Percentiles rank a stretch among this genome's conserved stretches.
These are phyloP conservation scores for Candida buenavistaensis DNA, from an alignment of 1,139 yeast species.

Conservation along the genomic window DNA sequence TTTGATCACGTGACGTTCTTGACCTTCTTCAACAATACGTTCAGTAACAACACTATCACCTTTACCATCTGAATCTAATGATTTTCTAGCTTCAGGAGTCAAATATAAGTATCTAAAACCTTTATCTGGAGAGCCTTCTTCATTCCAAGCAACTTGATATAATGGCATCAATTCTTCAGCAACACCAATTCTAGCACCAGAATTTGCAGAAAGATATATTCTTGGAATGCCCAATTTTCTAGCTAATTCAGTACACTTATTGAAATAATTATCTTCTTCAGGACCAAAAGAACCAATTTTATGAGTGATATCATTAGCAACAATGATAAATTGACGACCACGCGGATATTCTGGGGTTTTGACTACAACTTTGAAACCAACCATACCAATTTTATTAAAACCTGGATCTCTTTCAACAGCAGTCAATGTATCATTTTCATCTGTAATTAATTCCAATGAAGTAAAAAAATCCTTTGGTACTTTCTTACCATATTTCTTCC, in stretches of 20 bases:
- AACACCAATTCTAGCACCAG: slow-evolving; percentile 98
- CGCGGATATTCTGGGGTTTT: slow-evolving; percentile 97
- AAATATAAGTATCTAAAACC: slow-evolving; percentile 91
- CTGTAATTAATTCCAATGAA: slow-evolving; percentile 81
- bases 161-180: slow-evolving; percentile 93
- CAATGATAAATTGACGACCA: slow-evolving; percentile 88
- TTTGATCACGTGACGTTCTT: slow-evolving; percentile 75
- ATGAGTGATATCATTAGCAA: slow-evolving; percentile 95
- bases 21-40: slow-evolving; percentile 79
- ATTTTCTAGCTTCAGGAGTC: slow-evolving; percentile 63
- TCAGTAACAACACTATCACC: slow-evolving; percentile 71
- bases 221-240: slow-evolving; percentile 91
- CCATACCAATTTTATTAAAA: slow-evolving; percentile 95
- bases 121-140: slow-evolving; percentile 67
- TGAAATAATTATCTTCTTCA: slow-evolving; percentile 88
- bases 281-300: slow-evolving; percentile 99
- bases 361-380: slow-evolving; percentile 87
- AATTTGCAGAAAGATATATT: slow-evolving; percentile 92
- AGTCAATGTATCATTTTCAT: slow-evolving; percentile 72
- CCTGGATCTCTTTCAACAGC: slow-evolving; percentile 96
- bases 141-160: slow-evolving; percentile 93
- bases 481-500: slow-evolving; percentile 71
- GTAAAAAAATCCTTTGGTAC: slow-evolving; percentile 78
- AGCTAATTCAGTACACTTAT: slow-evolving; percentile 90
- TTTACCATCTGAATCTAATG: slow-evolving; percentile 60